A percentile compares a stretch with the other conserved stretches of the same genome.
phyloP scores from a whole-genome alignment of 108 stramenopile species.

The Cyclotella sp. region DNA sequence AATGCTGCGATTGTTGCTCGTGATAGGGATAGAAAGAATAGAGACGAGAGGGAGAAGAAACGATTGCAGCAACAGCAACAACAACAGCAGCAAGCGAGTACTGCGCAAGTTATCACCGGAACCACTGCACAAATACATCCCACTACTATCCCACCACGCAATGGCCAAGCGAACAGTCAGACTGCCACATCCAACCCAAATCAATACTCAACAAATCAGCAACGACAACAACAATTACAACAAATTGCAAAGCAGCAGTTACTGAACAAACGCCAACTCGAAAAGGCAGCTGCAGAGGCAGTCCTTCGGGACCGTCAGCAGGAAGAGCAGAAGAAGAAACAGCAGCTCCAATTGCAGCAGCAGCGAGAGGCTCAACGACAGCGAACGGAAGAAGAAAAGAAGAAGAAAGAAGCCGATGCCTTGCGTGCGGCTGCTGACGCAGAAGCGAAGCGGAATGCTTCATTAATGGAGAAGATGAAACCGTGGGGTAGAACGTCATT shows the following conservation, averaged over 20 bases:
- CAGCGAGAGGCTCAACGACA: constrained; percentile 25
- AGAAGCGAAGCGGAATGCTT: constrained; percentile 32
- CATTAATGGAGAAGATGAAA: constrained; percentile 37
- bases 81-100: constrained; percentile 12
- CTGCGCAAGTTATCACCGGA: background rate
- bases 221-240: constrained; percentile 27
- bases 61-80: constrained; percentile 15
- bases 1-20: constrained; percentile 85
- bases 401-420: constrained; percentile 36
- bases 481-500: constrained; percentile 45
- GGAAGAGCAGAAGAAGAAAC: constrained; percentile 24
- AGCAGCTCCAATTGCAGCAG: constrained; percentile 14
- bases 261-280: constrained; percentile 26
- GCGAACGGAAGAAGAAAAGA: constrained; percentile 35
- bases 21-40: constrained; percentile 64
- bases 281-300: constrained; percentile 48
- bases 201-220: constrained; percentile 3
- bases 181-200: background rate
- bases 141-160: background rate
- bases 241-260: constrained; percentile 27
- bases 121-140: background rate
- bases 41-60: constrained; percentile 50
- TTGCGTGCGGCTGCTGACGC: constrained; percentile 17
- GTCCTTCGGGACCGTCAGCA: constrained; percentile 33
- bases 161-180: constrained; percentile 9